Conservation (phyloP, 2,329 filamentous ascomycete species). For the Zarea fungicola region DNA sequence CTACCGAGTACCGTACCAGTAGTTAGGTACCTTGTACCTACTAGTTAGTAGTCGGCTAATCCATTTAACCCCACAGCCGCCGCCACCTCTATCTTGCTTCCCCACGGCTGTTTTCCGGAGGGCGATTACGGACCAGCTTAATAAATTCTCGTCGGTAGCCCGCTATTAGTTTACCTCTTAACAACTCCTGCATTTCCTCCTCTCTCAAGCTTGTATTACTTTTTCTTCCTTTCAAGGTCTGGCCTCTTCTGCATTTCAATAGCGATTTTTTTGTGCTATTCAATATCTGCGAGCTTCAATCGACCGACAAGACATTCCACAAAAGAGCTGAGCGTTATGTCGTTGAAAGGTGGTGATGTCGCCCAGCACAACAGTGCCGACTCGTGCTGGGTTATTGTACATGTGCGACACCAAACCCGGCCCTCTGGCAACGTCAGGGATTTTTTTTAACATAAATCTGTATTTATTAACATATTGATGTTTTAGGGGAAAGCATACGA, state of each 20-base stretch:
- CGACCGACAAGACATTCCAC: not conserved
- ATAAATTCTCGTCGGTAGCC: not conserved
- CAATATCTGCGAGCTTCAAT: not conserved
- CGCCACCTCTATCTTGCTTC: conserved; percentile 2
- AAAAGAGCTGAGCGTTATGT: conserved; percentile 26
- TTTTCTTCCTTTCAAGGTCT: no score
- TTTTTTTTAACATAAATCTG: not conserved
- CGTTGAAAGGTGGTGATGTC: conserved; percentile 47
- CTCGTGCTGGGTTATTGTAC: conserved; percentile 88
- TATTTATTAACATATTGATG: conserved; percentile 10
- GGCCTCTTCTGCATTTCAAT: no score
- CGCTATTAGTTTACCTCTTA: not conserved
- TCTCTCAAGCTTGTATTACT: not conserved
- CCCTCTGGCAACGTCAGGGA: not conserved
- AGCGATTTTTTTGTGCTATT: no score
- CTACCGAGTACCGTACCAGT: no score
- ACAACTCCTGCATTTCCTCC: not conserved
- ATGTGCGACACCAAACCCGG: conserved; percentile 42
- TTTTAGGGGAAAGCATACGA: conserved; percentile 77
- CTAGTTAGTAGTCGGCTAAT: not conserved
- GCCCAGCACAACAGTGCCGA: conserved; percentile 72
- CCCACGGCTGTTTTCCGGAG: not conserved
- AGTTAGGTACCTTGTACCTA: not conserved
- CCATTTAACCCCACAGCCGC: conserved; percentile 5
- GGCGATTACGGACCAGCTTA: not conserved